Evolutionary conservation across 1,284 basidiomycete species (phyloP).

Genomic region (Golubevia sp.): DNA sequence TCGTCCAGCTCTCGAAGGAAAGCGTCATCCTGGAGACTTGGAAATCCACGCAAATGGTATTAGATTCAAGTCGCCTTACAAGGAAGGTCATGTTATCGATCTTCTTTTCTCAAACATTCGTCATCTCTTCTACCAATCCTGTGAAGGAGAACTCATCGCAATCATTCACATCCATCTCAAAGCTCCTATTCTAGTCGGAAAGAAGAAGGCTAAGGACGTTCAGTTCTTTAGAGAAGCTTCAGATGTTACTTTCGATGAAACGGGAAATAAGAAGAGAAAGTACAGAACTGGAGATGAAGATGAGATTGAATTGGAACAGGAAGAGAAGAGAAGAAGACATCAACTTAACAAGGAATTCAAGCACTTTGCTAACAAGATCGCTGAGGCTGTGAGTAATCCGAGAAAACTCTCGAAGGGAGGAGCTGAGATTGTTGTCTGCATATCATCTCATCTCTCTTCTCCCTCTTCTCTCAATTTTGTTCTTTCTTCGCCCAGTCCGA

Average conservation of each 20-base stretch:
- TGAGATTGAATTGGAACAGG: conserved; percentile 98
- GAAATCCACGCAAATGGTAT: conserved; percentile 98
- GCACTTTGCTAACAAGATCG: conserved; percentile 87
- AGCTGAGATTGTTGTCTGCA: neutral
- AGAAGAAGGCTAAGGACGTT: conserved; percentile 97
- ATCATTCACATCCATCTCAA: conserved; percentile 92
- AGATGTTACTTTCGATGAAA: conserved; percentile 97
- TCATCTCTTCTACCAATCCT: conserved; percentile 98
- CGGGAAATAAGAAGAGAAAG: conserved; percentile 96
- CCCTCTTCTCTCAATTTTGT: conserved; percentile 19
- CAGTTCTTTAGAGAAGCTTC: conserved; percentile 99
- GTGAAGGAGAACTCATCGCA: conserved; percentile 93
- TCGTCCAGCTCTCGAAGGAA: conserved; percentile 88
- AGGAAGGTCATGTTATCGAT: conserved; percentile 77
- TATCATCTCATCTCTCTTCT: neutral
- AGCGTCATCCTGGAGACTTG: conserved; percentile 86
- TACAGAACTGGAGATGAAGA: conserved; percentile 98
- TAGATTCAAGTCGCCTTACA: conserved; percentile 80
- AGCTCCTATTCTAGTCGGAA: conserved; percentile 97
- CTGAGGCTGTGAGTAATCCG: conserved; percentile 71
- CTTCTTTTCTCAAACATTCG: conserved; percentile 97
- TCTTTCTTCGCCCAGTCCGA: conserved; percentile 50
- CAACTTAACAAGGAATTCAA: conserved; percentile 95
- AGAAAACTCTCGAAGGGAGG: neutral
- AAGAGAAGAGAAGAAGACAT: conserved; percentile 85